Conservation (phyloP, 805 yeast genomes). For the Cyberlindnera euphorbiae region DNA sequence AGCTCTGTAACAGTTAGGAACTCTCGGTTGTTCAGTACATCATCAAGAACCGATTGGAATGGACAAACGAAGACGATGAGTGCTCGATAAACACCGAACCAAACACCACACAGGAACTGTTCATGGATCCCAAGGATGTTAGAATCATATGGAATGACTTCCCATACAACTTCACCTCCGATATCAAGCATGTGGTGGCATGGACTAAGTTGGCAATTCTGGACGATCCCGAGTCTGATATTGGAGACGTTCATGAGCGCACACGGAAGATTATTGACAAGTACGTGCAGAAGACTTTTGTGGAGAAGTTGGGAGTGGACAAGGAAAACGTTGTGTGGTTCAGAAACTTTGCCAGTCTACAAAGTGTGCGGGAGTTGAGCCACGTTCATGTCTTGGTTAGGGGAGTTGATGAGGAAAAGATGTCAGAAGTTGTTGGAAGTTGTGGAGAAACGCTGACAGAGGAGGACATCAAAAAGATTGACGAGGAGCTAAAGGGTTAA, state of each 20-base stretch:
- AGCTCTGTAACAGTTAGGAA: conserved; percentile 29
- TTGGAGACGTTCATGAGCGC: conserved; percentile 30
- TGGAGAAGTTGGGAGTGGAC: conserved; percentile 31
- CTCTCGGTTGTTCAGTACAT: conserved; percentile 45
- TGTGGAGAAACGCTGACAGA: conserved; percentile 10
- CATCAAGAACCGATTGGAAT: conserved; percentile 41
- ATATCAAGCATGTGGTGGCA: conserved; percentile 53
- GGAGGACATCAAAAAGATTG: conserved; percentile 2
- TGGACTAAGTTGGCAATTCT: conserved; percentile 59
- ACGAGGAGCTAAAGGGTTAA: neutral
- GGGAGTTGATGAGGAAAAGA: conserved; percentile 3
- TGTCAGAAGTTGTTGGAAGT: conserved; percentile 7
- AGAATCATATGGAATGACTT: conserved; percentile 52
- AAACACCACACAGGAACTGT: conserved; percentile 17
- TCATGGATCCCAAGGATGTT: conserved; percentile 29
- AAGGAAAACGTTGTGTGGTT: conserved; percentile 48
- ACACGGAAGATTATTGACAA: conserved; percentile 42
- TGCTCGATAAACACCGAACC: conserved; percentile 13
- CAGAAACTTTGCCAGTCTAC: conserved; percentile 64
- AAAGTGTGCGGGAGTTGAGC: conserved; percentile 61
- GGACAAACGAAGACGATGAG: conserved; percentile 39
- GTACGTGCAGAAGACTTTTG: conserved; percentile 45
- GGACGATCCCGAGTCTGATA: conserved; percentile 43
- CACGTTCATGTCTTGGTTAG: conserved; percentile 64
- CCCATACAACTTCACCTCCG: conserved; percentile 56